phyloP scores from a whole-genome alignment of 2,329 filamentous ascomycete species.

The Pseudohalonectria lignicola region DNA sequence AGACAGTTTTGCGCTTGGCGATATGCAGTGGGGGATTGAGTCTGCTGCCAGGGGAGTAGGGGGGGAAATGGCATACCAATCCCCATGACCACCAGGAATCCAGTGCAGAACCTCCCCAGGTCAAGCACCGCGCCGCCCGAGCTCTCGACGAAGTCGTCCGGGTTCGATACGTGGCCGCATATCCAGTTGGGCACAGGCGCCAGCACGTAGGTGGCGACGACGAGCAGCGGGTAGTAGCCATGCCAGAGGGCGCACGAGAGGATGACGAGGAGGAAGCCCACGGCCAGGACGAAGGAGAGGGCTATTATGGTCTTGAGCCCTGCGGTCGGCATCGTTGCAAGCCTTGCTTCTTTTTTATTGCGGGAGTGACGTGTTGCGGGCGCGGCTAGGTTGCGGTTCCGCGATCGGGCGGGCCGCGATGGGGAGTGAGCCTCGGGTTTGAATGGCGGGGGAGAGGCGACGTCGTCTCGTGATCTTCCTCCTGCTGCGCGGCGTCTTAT shows the following conservation, averaged over 20 bases:
- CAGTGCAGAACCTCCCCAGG: slow-evolving; percentile 86
- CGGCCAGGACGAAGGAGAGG: slow-evolving; percentile 96
- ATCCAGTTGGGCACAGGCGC: slow-evolving; percentile 96
- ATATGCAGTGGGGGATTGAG: no score
- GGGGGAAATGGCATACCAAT: slow-evolving; percentile 51
- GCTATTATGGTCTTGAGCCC: slow-evolving; percentile 98
- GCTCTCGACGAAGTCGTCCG: slow-evolving; percentile 90
- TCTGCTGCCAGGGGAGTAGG: no score
- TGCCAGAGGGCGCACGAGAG: slow-evolving; percentile 92
- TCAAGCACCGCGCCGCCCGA: slow-evolving; percentile 78
- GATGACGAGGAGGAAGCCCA: slow-evolving; percentile 97
- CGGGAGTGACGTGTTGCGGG: not conserved
- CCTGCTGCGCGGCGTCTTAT: no score
- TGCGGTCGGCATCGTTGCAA: slow-evolving; percentile 54
- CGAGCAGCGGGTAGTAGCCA: slow-evolving; percentile 88
- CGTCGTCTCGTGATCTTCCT: no score
- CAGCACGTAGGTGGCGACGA: slow-evolving; percentile 89
- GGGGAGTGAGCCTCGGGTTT: no score
- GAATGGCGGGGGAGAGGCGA: no score
- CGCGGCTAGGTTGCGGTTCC: no score
- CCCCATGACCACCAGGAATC: slow-evolving; percentile 94
- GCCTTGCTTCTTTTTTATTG: no score
- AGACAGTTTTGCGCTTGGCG: no score
- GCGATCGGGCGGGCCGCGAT: no score
- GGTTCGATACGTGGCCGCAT: slow-evolving; percentile 75